Base-by-base conservation (phyloP, 176 grass and related monocot genomes). In the Paspalum notatum region DNA sequence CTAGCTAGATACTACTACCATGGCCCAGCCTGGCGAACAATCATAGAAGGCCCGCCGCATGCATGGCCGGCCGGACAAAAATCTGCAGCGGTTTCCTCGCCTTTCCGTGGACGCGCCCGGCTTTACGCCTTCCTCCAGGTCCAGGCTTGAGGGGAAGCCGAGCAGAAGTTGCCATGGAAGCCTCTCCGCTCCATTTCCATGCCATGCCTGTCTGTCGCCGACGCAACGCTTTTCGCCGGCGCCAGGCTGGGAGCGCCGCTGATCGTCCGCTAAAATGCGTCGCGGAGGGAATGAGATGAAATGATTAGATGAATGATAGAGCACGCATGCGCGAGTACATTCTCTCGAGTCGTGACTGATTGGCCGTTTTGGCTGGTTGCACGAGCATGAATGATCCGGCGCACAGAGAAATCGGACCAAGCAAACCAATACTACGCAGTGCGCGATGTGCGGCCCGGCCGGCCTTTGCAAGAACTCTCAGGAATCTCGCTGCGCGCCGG, bases 331-430 rank as follows among this genome's bases (percentile, higher is more conserved):
- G 20, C 22, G 18, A 15, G 38, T 18, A 46, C 71, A 15, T 38
- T 51, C 21, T 39, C 13, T 47, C 13, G 9, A 59, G 12, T 32
- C 32, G 32, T 50, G 57, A n/a, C 9, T 76, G 54, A 67, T 74
- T 58, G 38, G 21, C 7, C n/a, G 5, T 65, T 44, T 67, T 24
- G 5, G 58, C 45, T 52, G 69, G 54, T 69, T 73, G 51, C 62
- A 62, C 62, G 44, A 12, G 8, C 4, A 11, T 71, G 87, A 64
- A 63, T 70, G 45, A 75, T 21, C 25, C 70, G 32, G 10, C 18
- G 26, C 62, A 42, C 77, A 64, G 6, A 49, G 39, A 40, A 62
- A 84, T 25, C 61, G 80, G 70, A 47, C 76, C 76, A 68, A 76
- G 55, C 55, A 39, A 24, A 24, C n/a, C n/a, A n/a, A n/a, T n/a